Conservation (phyloP, 371 early-diverging fungal species). For the Caulochytrium protostelioides region DNA sequence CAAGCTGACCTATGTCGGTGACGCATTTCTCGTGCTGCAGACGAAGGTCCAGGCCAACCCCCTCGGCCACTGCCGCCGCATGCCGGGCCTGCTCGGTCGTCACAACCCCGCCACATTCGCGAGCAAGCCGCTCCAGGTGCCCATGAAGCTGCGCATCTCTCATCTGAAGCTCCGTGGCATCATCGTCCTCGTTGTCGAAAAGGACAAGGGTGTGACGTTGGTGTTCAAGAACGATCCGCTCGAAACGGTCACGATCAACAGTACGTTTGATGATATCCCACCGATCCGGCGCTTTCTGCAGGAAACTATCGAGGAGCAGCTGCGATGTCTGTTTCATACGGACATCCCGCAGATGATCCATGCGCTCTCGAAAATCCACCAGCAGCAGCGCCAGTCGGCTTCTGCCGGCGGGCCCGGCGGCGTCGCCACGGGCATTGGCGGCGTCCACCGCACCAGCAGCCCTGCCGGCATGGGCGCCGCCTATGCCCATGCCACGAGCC, state of each 20-base stretch:
- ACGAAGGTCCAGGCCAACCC: conserved; percentile 80
- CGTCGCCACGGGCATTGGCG: background rate
- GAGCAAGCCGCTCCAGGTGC: conserved; percentile 77
- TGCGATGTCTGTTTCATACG: conserved; percentile 64
- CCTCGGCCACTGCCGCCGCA: conserved; percentile 6
- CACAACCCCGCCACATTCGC: too few relatives aligned
- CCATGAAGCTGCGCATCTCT: conserved; percentile 77
- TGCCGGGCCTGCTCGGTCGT: conserved; percentile 47
- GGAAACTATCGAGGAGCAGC: conserved; percentile 66
- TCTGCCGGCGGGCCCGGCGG: conserved; percentile 27
- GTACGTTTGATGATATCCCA: conserved; percentile 78
- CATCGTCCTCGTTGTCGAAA: conserved; percentile 75
- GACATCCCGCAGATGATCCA: conserved; percentile 85
- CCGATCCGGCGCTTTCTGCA: conserved; percentile 69
- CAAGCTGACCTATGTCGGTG: conserved; percentile 74
- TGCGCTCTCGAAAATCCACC: too few relatives aligned
- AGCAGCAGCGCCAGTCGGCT: too few relatives aligned
- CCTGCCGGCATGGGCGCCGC: background rate
- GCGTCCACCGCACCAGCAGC: background rate
- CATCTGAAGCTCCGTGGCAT: conserved; percentile 74
- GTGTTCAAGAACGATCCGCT: conserved; percentile 93
- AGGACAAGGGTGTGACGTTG: conserved; percentile 74
- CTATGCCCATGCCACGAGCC: background rate
- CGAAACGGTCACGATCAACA: conserved; percentile 70
- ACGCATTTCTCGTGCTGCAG: conserved; percentile 75